Evolutionary conservation across 306 rosid genomes (phyloP).

Genomic region (Acacia melanoxylon): DNA sequence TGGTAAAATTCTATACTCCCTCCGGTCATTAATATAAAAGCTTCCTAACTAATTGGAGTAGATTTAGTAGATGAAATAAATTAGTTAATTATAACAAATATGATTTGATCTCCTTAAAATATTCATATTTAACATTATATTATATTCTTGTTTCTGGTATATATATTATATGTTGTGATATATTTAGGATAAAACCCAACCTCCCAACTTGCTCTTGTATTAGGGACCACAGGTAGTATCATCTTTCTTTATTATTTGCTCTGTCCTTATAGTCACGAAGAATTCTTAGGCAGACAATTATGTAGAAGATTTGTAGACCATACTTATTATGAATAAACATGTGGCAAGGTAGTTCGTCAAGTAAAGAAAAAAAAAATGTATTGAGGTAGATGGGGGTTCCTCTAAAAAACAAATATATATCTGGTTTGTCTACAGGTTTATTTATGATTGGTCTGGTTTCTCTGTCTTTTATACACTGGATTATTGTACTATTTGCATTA

Average conservation of each 20-base stretch:
- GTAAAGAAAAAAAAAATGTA: background rate
- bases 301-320: background rate
- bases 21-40: no score
- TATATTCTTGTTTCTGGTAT: no score
- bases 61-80: no score
- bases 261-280: background rate
- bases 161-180: no score
- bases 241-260: background rate
- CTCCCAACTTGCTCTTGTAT: no score
- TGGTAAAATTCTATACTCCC: slow-evolving; percentile 51
- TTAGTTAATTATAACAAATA: no score
- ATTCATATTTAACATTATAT: no score
- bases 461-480: background rate
- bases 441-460: background rate
- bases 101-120: no score
- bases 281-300: background rate
- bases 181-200: no score
- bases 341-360: no score
- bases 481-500: slow-evolving; percentile 9
- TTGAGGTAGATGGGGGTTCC: background rate
- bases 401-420: background rate
- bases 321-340: background rate
- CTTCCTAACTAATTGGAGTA: no score
- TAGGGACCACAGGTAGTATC: background rate
- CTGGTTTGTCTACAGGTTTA: background rate